Evolutionary conservation across 305 asterid genomes (phyloP).

Genomic region (Stenogyne calaminthoides): DNA sequence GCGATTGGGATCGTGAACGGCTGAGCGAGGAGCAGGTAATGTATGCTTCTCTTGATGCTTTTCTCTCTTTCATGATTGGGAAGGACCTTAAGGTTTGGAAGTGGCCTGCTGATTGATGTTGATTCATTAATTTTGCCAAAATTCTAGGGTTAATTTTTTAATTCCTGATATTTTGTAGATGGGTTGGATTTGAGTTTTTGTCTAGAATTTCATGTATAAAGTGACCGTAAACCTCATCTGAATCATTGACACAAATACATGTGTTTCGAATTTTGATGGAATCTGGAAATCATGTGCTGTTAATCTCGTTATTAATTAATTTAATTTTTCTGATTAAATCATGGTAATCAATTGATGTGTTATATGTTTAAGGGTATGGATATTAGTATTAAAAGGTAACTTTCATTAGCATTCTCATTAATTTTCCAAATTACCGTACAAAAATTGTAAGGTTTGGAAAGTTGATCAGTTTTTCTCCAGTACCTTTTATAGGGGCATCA

Average conservation of each 20-base stretch:
- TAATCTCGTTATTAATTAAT: too few relatives aligned
- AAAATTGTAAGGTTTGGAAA: too few relatives aligned
- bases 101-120: background rate
- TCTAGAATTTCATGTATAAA: background rate
- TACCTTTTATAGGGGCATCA: too few relatives aligned
- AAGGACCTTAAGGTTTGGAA: constrained; percentile 21
- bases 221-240: background rate
- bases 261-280: too few relatives aligned
- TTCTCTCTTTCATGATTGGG: constrained; percentile 18
- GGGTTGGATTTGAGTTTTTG: background rate
- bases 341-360: background rate
- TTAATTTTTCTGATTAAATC: background rate
- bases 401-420: too few relatives aligned
- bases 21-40: constrained; percentile 25
- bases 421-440: too few relatives aligned
- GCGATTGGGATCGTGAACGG: constrained; percentile 10
- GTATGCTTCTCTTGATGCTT: constrained; percentile 31
- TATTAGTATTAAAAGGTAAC: too few relatives aligned
- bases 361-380: background rate
- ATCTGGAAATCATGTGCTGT: background rate
- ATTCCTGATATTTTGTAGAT: background rate
- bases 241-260: background rate
- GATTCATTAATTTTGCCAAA: background rate
- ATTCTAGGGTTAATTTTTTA: background rate
- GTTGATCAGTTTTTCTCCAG: too few relatives aligned